Base-by-base conservation (phyloP, 768 basidiomycete species). In the Cantharellus anzutake region DNA sequence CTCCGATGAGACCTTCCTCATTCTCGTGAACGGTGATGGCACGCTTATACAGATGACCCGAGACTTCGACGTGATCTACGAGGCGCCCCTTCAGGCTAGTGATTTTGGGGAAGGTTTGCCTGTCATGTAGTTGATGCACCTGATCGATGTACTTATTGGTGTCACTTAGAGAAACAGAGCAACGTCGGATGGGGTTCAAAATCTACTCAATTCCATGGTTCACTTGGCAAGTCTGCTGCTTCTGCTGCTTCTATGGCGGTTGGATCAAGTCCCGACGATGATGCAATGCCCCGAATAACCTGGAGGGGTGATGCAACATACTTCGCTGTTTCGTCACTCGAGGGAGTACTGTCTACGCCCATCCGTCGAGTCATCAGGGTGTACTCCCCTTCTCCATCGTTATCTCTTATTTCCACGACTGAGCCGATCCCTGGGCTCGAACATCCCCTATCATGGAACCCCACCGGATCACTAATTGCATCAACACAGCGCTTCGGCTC, bases 151-250 rank as follows among this genome's bases (percentile, higher is more conserved):
- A 48, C 44, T 48, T 11, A 48, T 39, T 42, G 38, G 41, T 60
- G 20, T 37, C 52, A 14, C 3, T 65, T 90, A 91, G 91, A 68
- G 80, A 83, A 35, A 88, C 87, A 2, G 90, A 97, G 66, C 89
- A 93, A 65, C 90, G 97, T 61, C 11, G 96, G 96, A 14, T 99
- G 96, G 96, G 96, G 96, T 44, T 86, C 87, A 2, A 94, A 93
- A 67, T 78, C 86, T 68, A 98, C 96, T 0, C 96, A 99, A 67
- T 99, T 99, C 68, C 92, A 97, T 65, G 96, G 96, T 5, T 94
- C 92, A 0, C 74, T 90, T 3, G 94, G 96, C 16, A 97, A 97
- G 69, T 72, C 78, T 2, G 85, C 86, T 34, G 87, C 89, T 0
- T 78, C 80, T 63, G 64, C 65, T 0, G 64, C 70, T 3, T 63